Base-by-base conservation (phyloP, 163 green algal genomes). In the Scenedesmus sp. region DNA sequence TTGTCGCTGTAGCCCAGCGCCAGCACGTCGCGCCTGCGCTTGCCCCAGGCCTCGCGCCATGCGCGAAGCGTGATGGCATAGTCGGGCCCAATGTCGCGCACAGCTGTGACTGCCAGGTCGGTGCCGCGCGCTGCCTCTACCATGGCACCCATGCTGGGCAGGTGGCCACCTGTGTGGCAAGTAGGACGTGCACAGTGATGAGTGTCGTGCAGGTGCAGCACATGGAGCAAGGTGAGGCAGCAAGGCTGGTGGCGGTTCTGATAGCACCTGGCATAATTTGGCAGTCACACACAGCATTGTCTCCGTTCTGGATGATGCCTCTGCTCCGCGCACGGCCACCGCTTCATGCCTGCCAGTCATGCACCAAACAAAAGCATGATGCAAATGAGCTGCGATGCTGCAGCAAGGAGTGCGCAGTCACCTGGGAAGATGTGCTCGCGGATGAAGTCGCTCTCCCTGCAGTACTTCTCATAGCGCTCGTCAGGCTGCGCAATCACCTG, bases 381-480 rank as follows among this genome's bases (percentile, higher is more conserved):
- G 34, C 34, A 46, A 46, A 46, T 46, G 34, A 46, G 34, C 34
- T 46, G 34, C 13, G 23, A 6, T 52, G 12, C 70, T 52, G 70
- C 70, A 79, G 23, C 23, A n/a, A 23, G 2, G 4, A 34, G 70
- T 79, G 70, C 98, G 96, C 55, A 46, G 34, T 95, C 97, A 20
- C 98, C 98, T 4, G 98, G 98, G 95, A 99, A 99, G 93, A 99
- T 98, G 94, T 99, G 97, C 94, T 99, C 97, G n/a, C 98, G 96
- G 91, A 99, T 99, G 95, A 99, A 99, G 93, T 99, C 98, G 16
- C 94, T 97, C n/a, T 94, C 96, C 23, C 90, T 62, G 94, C 97
- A 98, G 94, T 99, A 99, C 1, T 93, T 93, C 66, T 98, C 96
- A 92, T 99, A 99, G 83, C 97, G 90, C 64, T 93, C 90, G 55